Evolutionary conservation across 2,329 filamentous ascomycete genomes (phyloP).

Genomic region (Aschersonia sp.): DNA sequence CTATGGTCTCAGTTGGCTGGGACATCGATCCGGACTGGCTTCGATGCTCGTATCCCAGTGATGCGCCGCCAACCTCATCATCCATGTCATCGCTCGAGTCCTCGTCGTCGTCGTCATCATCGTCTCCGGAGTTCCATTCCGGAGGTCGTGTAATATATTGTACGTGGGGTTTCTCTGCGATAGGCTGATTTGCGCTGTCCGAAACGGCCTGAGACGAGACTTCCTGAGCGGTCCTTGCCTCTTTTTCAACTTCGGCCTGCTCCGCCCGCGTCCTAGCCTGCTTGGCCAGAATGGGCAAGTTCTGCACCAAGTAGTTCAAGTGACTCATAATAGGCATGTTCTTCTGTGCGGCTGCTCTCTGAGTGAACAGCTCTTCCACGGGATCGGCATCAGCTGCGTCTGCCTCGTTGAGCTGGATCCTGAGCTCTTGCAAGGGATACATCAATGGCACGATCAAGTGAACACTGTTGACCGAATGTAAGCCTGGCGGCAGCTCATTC

Average conservation of each 20-base stretch:
- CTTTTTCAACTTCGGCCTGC: slow-evolving; percentile 6
- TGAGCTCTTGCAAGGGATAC: slow-evolving; percentile 57
- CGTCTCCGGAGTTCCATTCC: slow-evolving; percentile 48
- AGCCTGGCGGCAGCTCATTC: slow-evolving; percentile 41
- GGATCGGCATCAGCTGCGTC: slow-evolving; percentile 43
- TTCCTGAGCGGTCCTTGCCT: neutral
- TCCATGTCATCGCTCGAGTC: slow-evolving; percentile 17
- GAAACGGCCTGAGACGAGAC: slow-evolving; percentile 2
- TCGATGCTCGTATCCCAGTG: slow-evolving; percentile 16
- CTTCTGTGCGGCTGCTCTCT: slow-evolving; percentile 39
- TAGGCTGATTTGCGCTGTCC: slow-evolving; percentile 6
- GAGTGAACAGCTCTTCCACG: slow-evolving; percentile 50
- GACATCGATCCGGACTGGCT: neutral
- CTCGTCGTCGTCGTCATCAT: slow-evolving; percentile 17
- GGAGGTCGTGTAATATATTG: slow-evolving; percentile 61
- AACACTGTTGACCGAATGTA: slow-evolving; percentile 48
- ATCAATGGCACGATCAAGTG: slow-evolving; percentile 55
- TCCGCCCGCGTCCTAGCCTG: slow-evolving; percentile 21
- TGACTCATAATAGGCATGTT: slow-evolving; percentile 56
- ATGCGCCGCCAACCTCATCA: slow-evolving; percentile 27
- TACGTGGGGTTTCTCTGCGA: slow-evolving; percentile 47
- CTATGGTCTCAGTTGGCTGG: slow-evolving; percentile 20
- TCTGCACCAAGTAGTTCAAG: slow-evolving; percentile 60
- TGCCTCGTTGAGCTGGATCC: slow-evolving; percentile 51
- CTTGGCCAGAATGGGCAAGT: slow-evolving; percentile 53